Evolutionary conservation across 371 early-diverging fungal species (phyloP).

Genomic region (Apophysomyces ossiformis): DNA sequence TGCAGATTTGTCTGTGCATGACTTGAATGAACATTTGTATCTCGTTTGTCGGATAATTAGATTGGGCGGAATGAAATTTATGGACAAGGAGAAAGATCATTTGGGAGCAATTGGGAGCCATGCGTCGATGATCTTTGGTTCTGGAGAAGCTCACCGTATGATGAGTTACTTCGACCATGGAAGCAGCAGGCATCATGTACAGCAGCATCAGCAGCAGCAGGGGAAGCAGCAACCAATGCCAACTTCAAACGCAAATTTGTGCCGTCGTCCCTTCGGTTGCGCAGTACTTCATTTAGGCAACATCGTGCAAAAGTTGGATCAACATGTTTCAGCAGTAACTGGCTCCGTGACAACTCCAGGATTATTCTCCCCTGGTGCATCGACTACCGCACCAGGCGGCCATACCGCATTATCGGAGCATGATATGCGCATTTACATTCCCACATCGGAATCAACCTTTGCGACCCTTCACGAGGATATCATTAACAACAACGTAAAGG

Average conservation of each 20-base stretch:
- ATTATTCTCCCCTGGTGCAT: conserved; percentile 13
- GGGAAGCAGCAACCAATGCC: not conserved
- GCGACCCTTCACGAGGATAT: conserved; percentile 64
- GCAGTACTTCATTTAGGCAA: conserved; percentile 61
- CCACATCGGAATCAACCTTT: conserved; percentile 60
- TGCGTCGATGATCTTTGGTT: conserved; percentile 33
- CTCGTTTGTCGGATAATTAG: conserved; percentile 70
- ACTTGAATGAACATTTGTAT: conserved; percentile 57
- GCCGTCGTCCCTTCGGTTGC: conserved; percentile 71
- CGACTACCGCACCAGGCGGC: not conserved
- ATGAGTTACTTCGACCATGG: conserved; percentile 19
- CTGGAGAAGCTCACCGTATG: conserved; percentile 21
- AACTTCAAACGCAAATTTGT: conserved; percentile 14
- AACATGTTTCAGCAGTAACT: conserved; percentile 11
- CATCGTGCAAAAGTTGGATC: conserved; percentile 33
- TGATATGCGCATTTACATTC: conserved; percentile 63
- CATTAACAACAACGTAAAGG: conserved; percentile 54
- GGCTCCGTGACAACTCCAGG: conserved; percentile 11
- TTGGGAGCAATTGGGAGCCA: conserved; percentile 32
- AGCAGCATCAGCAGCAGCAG: conserved; percentile 20
- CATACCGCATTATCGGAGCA: conserved; percentile 32
- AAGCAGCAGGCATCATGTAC: conserved; percentile 11
- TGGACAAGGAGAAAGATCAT: conserved; percentile 55
- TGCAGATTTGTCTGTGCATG: conserved; percentile 58
- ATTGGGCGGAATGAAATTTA: conserved; percentile 64